Evolutionary conservation across 768 basidiomycete genomes (phyloP), one percentile per base, ranked within the genome.

Genomic region (Leccinum subtestaceum): DNA sequence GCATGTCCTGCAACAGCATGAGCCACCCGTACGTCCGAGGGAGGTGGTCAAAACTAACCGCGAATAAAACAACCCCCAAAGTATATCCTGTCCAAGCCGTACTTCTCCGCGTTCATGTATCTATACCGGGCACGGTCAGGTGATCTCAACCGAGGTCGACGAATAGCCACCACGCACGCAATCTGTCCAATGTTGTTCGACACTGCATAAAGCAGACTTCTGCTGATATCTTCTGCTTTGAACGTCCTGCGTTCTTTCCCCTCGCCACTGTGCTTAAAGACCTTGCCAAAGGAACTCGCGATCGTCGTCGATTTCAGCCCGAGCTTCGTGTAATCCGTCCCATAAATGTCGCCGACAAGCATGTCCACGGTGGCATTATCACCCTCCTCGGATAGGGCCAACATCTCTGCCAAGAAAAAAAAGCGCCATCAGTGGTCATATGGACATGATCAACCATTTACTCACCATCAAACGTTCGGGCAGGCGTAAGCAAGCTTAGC

Each of bases 181-280:
- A 99, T 98, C 75, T 99, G 97, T 15, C 97, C 97, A 65, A 99
- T 99, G 74, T 99, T 99, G 77, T 99, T 99, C 67, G 93, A 95
- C 61, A 99, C 84, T 15, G 95, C 96, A 72, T 98, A 98, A 32
- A 99, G 80, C 72, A 99, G 76, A 75, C 93, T 95, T 72, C 87
- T 87, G 73, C 91, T 93, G 70, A 99, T 95, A 69, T 99, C 97
- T 75, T 98, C 93, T 4, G 94, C 83, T 21, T 81, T 85, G 74
- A 96, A 97, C 52, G 78, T 83, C 65, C 81, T 80, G 76, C 89
- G 94, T 75, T 58, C 71, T 29, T 70, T 64, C 9, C 64, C 71
- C 52, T 74, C 64, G 53, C 85, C 85, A 12, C 87, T 85, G 76
- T 95, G 93, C 73, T 89, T 89, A 78, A 99, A 98, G 40, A 99